These are phyloP conservation scores for Kurtzmaniella quercitrusa DNA, from an alignment of 1,139 yeast species.

Conservation along the genomic window DNA sequence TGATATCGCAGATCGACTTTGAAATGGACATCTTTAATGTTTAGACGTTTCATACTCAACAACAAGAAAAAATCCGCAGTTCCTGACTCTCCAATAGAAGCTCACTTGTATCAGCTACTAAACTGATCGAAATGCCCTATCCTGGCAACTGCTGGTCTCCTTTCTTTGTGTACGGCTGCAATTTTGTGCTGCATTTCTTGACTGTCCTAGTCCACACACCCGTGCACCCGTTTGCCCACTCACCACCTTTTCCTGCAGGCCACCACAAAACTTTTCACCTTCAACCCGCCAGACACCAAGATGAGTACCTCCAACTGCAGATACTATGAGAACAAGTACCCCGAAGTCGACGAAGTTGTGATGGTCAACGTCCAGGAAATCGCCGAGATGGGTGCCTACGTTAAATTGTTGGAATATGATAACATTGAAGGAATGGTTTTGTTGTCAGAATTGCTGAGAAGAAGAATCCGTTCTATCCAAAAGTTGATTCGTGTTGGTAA, in stretches of 20 bases:
- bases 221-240: background rate
- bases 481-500: conserved; percentile 97
- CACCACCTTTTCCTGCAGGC: background rate
- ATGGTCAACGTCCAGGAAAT: conserved; percentile 98
- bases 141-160: too few relatives aligned
- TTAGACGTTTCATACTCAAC: conserved; percentile 1
- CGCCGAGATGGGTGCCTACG: conserved; percentile 98
- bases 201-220: background rate
- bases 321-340: conserved; percentile 96
- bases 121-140: too few relatives aligned
- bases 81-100: too few relatives aligned
- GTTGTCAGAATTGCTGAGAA: conserved; percentile 91
- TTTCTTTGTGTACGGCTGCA: conserved; percentile 1
- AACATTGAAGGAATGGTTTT: conserved; percentile 98
- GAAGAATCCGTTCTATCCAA: conserved; percentile 97
- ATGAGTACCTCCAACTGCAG: conserved; percentile 93
- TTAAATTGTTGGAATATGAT: conserved; percentile 91
- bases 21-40: conserved; percentile 39
- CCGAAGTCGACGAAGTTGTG: conserved; percentile 97
- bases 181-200: background rate
- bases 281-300: conserved; percentile 6
- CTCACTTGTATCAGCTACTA: too few relatives aligned
- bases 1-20: conserved; percentile 63
- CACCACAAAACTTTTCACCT: conserved; percentile 1
- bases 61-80: too few relatives aligned